Evolutionary conservation across 1,284 basidiomycete species (phyloP), one percentile per base, ranked within the genome.

Genomic region (Sphaerobolus stellatus): DNA sequence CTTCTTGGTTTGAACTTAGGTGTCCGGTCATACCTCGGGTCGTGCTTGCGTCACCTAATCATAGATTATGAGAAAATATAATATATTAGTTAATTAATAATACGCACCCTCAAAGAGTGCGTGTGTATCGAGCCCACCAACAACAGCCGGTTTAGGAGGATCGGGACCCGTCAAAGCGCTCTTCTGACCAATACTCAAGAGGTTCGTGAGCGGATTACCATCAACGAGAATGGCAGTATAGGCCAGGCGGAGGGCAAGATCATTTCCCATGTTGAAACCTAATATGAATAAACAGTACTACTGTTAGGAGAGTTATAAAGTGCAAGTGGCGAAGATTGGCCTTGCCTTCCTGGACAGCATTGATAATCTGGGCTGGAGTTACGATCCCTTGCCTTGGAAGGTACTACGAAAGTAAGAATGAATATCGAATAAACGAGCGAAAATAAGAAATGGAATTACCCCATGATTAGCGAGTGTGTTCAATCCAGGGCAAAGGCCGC

Each of bases 281-380:
- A n/a, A n/a, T n/a, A 36, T 36, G 34, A 22, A 68, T 52, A 40
- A 68, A 59, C 50, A 68, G n/a, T n/a, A n/a, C n/a, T n/a, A n/a
- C n/a, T n/a, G n/a, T n/a, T n/a, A n/a, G n/a, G n/a, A n/a, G n/a
- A n/a, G n/a, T n/a, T n/a, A n/a, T n/a, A n/a, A n/a, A n/a, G n/a
- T n/a, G n/a, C n/a, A n/a, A n/a, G n/a, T n/a, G n/a, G n/a, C n/a
- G n/a, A n/a, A n/a, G n/a, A n/a, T n/a, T n/a, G n/a, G n/a, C n/a
- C n/a, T n/a, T 55, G 22, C 36, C 36, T 38, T 38, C 36, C 22
- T 38, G 36, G 22, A 7, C 36, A 38, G 36, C 36, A 3, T 3
- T 38, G n/a, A 38, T n/a, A 3, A 38, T 38, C 22, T 38, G 36
- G 22, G 4, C 36, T 38, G 36, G 36, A 38, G 36, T 38, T 38